Percentiles rank a stretch among this genome's conserved stretches.
These are phyloP conservation scores for Trichoderma endophyticum DNA, from an alignment of 2,329 filamentous ascomycete species.

Conservation along the genomic window DNA sequence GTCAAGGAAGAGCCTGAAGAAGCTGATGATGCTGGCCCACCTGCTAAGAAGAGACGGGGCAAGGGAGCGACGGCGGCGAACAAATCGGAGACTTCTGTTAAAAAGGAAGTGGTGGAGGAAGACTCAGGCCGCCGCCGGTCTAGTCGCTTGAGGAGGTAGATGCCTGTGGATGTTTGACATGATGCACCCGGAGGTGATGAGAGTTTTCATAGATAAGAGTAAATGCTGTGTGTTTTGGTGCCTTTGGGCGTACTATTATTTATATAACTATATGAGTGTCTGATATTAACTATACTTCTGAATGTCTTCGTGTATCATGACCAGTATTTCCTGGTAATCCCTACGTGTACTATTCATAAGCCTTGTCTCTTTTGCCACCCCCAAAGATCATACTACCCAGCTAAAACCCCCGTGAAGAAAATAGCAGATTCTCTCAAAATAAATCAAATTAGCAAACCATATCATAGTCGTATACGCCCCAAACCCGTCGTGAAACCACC, in stretches of 20 bases:
- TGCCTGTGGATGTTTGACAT: background rate
- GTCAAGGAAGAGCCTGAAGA: slow-evolving; percentile 26
- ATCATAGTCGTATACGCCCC: background rate
- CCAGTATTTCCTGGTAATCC: no score
- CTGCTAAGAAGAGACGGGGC: slow-evolving; percentile 28
- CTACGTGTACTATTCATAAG: background rate
- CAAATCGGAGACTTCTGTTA: slow-evolving; percentile 21
- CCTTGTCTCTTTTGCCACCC: background rate
- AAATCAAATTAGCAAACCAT: background rate
- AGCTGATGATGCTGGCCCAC: slow-evolving; percentile 27
- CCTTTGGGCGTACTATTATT: background rate
- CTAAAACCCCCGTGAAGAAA: background rate
- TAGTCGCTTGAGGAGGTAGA: slow-evolving; percentile 26
- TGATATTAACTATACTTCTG: background rate
- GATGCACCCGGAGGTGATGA: background rate
- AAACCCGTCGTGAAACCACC: background rate
- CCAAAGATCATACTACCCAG: background rate
- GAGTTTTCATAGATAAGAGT: background rate
- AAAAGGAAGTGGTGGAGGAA: background rate
- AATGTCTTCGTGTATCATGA: background rate
- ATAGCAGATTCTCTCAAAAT: background rate
- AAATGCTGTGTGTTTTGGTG: background rate
- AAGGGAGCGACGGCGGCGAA: slow-evolving; percentile 20
- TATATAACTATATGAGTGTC: background rate
- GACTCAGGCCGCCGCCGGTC: slow-evolving; percentile 29